phyloP scores from a whole-genome alignment of 768 basidiomycete species.

The Serendipita indica region DNA sequence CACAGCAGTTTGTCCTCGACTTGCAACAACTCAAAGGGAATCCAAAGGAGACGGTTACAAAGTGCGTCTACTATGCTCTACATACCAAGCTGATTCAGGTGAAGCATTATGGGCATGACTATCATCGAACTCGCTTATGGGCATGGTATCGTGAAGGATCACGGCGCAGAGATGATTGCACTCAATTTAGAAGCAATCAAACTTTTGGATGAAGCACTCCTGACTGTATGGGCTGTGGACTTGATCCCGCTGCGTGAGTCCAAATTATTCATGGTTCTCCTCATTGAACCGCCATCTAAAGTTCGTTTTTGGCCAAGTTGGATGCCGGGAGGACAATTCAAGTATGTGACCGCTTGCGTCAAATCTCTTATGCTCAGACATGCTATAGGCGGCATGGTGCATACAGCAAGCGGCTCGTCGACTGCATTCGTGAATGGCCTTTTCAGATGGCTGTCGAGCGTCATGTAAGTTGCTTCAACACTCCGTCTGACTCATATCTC shows the following conservation, averaged over 20 bases:
- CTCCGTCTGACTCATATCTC: background rate
- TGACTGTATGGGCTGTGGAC: background rate
- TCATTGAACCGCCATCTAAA: background rate
- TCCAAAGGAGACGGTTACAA: background rate
- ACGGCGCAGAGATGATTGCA: background rate
- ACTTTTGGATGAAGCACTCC: background rate
- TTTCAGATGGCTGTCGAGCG: background rate
- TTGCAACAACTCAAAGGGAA: background rate
- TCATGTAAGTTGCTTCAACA: background rate
- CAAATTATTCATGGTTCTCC: background rate
- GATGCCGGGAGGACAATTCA: background rate
- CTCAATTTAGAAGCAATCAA: background rate
- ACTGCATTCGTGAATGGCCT: background rate
- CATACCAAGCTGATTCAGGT: background rate
- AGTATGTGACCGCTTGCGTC: background rate
- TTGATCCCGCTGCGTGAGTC: background rate
- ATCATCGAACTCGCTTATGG: slow-evolving; percentile 1
- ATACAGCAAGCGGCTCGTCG: background rate
- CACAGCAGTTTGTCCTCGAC: background rate
- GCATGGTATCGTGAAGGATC: background rate
- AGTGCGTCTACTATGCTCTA: background rate
- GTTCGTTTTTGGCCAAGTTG: background rate
- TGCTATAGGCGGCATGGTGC: background rate
- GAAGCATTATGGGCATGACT: background rate
- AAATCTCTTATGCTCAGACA: background rate